Evolutionary conservation across 176 grass and related monocot species (phyloP).

Genomic region (Saccharum spontaneum): DNA sequence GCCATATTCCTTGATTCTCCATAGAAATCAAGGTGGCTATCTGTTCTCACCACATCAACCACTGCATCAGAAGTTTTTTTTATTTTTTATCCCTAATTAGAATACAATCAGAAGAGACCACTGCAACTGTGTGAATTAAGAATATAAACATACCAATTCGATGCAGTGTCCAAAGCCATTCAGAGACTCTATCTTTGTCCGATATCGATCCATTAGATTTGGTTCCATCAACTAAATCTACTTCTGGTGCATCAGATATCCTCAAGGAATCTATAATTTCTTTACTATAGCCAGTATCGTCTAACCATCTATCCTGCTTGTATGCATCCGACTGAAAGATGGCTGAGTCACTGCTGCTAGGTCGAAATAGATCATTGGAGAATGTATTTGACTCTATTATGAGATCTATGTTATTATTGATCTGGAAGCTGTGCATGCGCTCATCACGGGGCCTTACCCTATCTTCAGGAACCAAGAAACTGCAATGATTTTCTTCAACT

Average conservation of each 20-base stretch:
- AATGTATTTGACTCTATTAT: slow-evolving; percentile 81
- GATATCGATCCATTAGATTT: slow-evolving; percentile 38
- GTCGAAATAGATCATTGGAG: slow-evolving; percentile 46
- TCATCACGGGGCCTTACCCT: slow-evolving; percentile 44
- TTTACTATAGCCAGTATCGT: slow-evolving; percentile 47
- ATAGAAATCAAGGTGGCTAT: slow-evolving; percentile 94
- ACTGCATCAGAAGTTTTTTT: slow-evolving; percentile 57
- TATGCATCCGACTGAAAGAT: slow-evolving; percentile 48
- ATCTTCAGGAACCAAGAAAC: slow-evolving; percentile 53
- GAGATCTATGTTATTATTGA: slow-evolving; percentile 92
- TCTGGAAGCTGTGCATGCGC: slow-evolving; percentile 89
- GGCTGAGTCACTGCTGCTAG: slow-evolving; percentile 56
- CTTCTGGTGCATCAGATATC: slow-evolving; percentile 68
- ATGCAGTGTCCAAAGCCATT: slow-evolving; percentile 98
- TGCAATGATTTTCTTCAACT: slow-evolving; percentile 43
- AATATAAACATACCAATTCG: slow-evolving; percentile 74
- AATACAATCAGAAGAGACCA: slow-evolving; percentile 22
- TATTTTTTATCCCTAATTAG: slow-evolving; percentile 24
- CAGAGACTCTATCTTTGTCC: slow-evolving; percentile 81
- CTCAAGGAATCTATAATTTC: slow-evolving; percentile 64
- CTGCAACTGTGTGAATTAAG: not conserved
- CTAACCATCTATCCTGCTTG: slow-evolving; percentile 59
- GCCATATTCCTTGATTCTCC: slow-evolving; percentile 98
- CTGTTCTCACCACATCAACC: slow-evolving; percentile 98
- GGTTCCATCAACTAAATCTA: slow-evolving; percentile 53